phyloP scores from a whole-genome alignment of 441 rosid genomes.

The Eruca vesicaria region DNA sequence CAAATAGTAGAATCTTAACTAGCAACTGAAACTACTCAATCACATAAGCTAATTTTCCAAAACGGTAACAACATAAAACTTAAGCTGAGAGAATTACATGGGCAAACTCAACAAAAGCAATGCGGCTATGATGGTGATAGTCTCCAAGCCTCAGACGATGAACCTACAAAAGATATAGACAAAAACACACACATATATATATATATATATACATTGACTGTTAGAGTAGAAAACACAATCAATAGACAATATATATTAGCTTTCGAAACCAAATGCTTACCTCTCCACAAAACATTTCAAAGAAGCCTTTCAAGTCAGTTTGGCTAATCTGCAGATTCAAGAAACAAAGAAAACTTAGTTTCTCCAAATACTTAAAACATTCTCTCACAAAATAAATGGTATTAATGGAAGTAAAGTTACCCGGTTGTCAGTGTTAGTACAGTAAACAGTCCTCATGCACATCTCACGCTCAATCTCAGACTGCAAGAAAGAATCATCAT shows the following conservation, averaged over 20 bases:
- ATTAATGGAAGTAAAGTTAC: constrained; percentile 33
- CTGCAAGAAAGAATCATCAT: constrained; percentile 42
- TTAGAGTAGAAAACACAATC: not conserved
- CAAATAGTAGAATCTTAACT: too few species aligned
- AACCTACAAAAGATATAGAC: not conserved
- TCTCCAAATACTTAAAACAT: not conserved
- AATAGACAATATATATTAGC: not conserved
- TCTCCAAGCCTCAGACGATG: not conserved
- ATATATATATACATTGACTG: not conserved
- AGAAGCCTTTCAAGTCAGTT: constrained; percentile 75
- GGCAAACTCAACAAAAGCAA: not conserved
- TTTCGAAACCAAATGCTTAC: constrained; percentile 34
- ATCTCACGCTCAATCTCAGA: constrained; percentile 94
- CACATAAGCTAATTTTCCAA: not conserved
- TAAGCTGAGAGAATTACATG: not conserved
- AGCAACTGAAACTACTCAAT: not conserved
- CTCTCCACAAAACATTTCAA: constrained; percentile 87
- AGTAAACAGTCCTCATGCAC: constrained; percentile 94
- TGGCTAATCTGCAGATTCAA: constrained; percentile 66
- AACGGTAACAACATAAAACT: not conserved
- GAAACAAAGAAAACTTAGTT: constrained; percentile 1
- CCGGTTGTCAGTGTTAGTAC: constrained; percentile 94
- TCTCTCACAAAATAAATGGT: not conserved
- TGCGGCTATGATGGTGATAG: not conserved
- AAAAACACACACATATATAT: too few species aligned